phyloP scores from a whole-genome alignment of 1,284 basidiomycete species.

The Coniophora puteana region DNA sequence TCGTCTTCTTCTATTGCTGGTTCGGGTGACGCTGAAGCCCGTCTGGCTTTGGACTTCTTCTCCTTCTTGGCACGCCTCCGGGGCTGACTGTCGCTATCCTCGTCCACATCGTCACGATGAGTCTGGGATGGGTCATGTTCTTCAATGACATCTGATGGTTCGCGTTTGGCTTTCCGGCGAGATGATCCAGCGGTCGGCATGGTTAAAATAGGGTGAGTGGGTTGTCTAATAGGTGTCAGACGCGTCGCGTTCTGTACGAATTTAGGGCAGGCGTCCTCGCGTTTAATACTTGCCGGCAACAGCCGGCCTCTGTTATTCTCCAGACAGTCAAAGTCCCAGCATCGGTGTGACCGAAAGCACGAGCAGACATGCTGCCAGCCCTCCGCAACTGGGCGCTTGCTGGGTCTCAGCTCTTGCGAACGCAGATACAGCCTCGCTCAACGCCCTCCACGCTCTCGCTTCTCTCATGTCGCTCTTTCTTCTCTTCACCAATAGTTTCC shows the following conservation, averaged over 20 bases:
- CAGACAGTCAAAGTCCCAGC: background rate
- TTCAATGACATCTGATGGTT: conserved; percentile 55
- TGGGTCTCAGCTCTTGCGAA: no score
- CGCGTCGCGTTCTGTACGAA: conserved; percentile 21
- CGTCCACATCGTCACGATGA: conserved; percentile 43
- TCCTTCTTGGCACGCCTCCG: conserved; percentile 42
- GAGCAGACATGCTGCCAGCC: conserved; percentile 22
- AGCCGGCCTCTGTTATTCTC: conserved; percentile 1
- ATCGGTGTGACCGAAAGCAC: background rate
- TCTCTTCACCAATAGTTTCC: conserved; percentile 51
- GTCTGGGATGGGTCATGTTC: conserved; percentile 37
- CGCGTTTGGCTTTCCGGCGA: conserved; percentile 35
- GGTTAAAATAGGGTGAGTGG: conserved; percentile 1
- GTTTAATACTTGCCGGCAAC: conserved; percentile 13
- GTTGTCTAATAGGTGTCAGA: conserved; percentile 2
- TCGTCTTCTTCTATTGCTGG: conserved; percentile 23
- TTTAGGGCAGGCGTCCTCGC: conserved; percentile 37
- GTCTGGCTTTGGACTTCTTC: conserved; percentile 30
- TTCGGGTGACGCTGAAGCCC: conserved; percentile 12
- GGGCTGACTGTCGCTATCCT: conserved; percentile 36
- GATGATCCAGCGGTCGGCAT: conserved; percentile 46
- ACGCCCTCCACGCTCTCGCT: conserved; percentile 16
- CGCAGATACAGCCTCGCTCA: conserved; percentile 11
- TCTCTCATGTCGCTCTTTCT: conserved; percentile 52
- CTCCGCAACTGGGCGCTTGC: conserved; percentile 14